Evolutionary conservation across 805 yeast genomes (phyloP), one percentile per base, ranked within the genome.

Genomic region (Nakazawaea siamensis): DNA sequence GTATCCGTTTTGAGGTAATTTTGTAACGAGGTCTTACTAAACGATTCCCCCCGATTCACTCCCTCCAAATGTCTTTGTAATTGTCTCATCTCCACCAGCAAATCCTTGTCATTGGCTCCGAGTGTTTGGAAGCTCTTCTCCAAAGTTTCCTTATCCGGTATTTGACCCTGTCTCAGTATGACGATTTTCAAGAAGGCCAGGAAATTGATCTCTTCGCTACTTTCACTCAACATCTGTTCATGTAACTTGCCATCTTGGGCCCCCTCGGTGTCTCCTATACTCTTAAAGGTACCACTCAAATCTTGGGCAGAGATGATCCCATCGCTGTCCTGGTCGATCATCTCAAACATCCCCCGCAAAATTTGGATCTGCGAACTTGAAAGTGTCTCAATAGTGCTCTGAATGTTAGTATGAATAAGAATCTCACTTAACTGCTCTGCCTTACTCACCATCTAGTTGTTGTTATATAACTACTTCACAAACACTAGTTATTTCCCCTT

Each of bases 251-350:
- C 68, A 4, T 57, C 48, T 2, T 31, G 24, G 7, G 29, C 23
- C 16, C 24, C 20, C 2, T 57, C 50, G 2, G 57, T 58, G 31
- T 71, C 66, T 1, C 79, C 82, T 12, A 80, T 43, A 9, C 71
- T 68, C 27, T 67, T 60, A 42, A 75, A 66, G 13, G 79, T 63
- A 16, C 68, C 62, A 25, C 57, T 60, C 35, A 88, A 48, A 53
- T 83, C 92, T 1, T 62, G 52, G 20, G 55, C 49, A 1, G 80
- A 60, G 28, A 83, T 74, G 4, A 55, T 50, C 2, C 86, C 85
- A 48, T 87, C 94, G 18, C 80, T 76, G 41, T 88, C 90, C 24
- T 80, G 80, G 50, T 88, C 96, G 6, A 88, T 73, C 45, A 84
- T 54, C 19, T 83, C 75, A 54, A 87, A 88, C 1, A 92, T 76